Conservation (phyloP, 2,329 filamentous ascomycete species). For the Aspergillus fischeri region DNA sequence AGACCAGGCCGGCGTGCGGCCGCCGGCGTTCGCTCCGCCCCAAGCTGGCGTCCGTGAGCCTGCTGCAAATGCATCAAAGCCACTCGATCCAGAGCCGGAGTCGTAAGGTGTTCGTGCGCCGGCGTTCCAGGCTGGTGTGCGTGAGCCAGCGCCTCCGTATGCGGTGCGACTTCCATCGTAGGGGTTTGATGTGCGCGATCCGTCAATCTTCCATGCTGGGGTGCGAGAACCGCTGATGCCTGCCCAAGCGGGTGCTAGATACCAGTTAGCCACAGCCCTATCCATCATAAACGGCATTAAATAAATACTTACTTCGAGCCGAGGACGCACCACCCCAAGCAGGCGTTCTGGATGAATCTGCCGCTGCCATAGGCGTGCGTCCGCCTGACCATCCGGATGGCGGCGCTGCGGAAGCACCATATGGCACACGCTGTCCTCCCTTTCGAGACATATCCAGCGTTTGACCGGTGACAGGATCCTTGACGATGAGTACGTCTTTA, state of each 20-base stretch:
- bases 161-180: conserved; percentile 70
- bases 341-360: conserved; percentile 65
- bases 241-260: conserved; percentile 40
- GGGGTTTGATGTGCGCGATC: conserved; percentile 52
- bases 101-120: conserved; percentile 69
- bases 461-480: conserved; percentile 73
- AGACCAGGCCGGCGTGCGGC: conserved; percentile 45
- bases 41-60: conserved; percentile 76
- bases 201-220: conserved; percentile 55
- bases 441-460: conserved; percentile 65
- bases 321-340: conserved; percentile 62
- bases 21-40: conserved; percentile 49
- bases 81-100: conserved; percentile 61
- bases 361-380: conserved; percentile 63
- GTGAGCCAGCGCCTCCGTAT: conserved; percentile 58
- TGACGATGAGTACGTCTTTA: conserved; percentile 77
- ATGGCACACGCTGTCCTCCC: conserved; percentile 43
- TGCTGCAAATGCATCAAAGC: conserved; percentile 63
- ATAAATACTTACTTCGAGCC: conserved; percentile 56
- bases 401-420: conserved; percentile 46
- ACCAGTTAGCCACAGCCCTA: conserved; percentile 16
- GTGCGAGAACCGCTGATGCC: conserved; percentile 45
- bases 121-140: conserved; percentile 75
- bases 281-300: conserved; percentile 1
- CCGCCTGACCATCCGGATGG: conserved; percentile 59